Evolutionary conservation across 495 filamentous ascomycete species (phyloP).

Genomic region (Podospora fimiseda): DNA sequence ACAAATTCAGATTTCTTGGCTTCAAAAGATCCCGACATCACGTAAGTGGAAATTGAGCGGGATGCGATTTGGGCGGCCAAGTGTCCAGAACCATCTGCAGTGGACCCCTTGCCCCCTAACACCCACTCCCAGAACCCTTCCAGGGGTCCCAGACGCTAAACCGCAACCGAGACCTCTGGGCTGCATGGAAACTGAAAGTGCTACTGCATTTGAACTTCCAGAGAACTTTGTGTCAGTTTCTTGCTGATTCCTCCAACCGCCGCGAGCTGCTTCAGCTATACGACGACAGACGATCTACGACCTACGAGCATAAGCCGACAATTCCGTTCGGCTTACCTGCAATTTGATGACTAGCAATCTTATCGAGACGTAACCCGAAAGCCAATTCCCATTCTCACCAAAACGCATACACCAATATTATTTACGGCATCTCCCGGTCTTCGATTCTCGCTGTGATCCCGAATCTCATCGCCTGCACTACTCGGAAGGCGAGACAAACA

Average conservation of each 20-base stretch:
- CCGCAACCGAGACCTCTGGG: conserved; percentile 1
- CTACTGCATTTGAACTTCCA: background rate
- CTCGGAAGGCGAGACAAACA: conserved; percentile 7
- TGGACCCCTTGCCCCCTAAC: conserved; percentile 7
- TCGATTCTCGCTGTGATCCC: background rate
- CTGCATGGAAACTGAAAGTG: background rate
- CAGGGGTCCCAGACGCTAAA: conserved; percentile 2
- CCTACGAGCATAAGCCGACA: background rate
- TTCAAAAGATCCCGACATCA: too few relatives aligned
- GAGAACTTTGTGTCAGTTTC: background rate
- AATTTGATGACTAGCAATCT: background rate
- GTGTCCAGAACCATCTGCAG: conserved; percentile 4
- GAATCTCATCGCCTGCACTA: background rate
- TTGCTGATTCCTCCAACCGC: conserved; percentile 1
- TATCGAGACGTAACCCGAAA: too few relatives aligned
- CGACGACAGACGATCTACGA: background rate
- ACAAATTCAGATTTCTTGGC: too few relatives aligned
- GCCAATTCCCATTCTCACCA: background rate
- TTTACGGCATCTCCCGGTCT: background rate
- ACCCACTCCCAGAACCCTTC: background rate
- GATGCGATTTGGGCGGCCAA: background rate
- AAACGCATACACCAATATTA: too few relatives aligned
- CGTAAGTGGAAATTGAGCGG: conserved; percentile 3
- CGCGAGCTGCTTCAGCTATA: background rate
- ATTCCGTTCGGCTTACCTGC: background rate